Conservation (phyloP, 306 rosid species). For the Dalbergia cochinchinensis region DNA sequence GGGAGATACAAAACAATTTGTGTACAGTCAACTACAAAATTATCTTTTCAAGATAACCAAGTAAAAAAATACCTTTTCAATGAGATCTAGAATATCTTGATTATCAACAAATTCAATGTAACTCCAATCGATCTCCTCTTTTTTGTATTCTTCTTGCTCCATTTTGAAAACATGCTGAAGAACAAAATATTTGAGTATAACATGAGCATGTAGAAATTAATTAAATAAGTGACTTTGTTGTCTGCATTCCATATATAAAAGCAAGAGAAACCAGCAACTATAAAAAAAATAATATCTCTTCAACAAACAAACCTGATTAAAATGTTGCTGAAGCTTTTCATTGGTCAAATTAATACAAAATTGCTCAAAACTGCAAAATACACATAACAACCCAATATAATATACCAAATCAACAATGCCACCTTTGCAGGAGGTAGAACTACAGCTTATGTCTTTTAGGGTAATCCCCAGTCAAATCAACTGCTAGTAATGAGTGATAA, state of each 20-base stretch:
- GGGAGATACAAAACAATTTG: neutral
- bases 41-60: neutral
- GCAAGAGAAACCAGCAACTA: constrained; percentile 18
- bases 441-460: constrained; percentile 6
- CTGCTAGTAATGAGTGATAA: neutral
- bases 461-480: neutral
- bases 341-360: constrained; percentile 90
- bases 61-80: constrained; percentile 66
- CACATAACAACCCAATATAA: constrained; percentile 32
- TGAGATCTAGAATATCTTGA: constrained; percentile 85
- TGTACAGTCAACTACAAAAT: neutral
- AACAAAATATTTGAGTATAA: constrained; percentile 36
- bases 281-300: constrained; percentile 35
- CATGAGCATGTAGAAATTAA: constrained; percentile 5
- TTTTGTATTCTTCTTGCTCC: constrained; percentile 95
- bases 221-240: neutral
- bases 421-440: constrained; percentile 3
- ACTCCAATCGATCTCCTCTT: constrained; percentile 95
- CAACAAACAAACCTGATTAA: constrained; percentile 74
- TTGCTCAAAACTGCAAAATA: constrained; percentile 80
- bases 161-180: constrained; percentile 93
- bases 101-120: constrained; percentile 91
- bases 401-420: constrained; percentile 17
- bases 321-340: constrained; percentile 94
- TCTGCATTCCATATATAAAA: neutral